These are phyloP conservation scores for Metarhizium album DNA, from an alignment of 2,329 filamentous ascomycete genomes.

Conservation along the genomic window DNA sequence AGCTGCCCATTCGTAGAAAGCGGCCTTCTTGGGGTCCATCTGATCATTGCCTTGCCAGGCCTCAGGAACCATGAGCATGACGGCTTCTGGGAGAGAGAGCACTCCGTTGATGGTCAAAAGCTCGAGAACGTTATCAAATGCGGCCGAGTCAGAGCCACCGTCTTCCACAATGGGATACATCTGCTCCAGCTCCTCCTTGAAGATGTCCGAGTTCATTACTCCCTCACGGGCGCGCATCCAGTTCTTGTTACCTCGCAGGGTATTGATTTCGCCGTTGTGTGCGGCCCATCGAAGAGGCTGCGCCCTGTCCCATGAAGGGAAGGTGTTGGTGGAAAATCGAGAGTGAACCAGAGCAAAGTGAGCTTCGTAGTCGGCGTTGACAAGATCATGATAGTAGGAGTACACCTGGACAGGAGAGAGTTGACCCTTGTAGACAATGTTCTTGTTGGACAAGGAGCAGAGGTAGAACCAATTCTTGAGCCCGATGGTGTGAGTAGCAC, in stretches of 20 bases:
- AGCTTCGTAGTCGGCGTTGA: slow-evolving; percentile 93
- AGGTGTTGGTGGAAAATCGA: slow-evolving; percentile 96
- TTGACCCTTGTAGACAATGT: slow-evolving; percentile 98
- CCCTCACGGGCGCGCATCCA: slow-evolving; percentile 98
- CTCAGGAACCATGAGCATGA: slow-evolving; percentile 98
- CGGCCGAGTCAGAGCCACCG: slow-evolving; percentile 90
- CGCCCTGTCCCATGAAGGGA: slow-evolving; percentile 95
- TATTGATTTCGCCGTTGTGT: slow-evolving; percentile 98
- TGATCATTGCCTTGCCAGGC: slow-evolving; percentile 90
- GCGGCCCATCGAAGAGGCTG: slow-evolving; percentile 94
- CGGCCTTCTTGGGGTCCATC: slow-evolving; percentile 91
- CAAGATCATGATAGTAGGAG: slow-evolving; percentile 93
- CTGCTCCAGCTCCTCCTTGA: slow-evolving; percentile 81
- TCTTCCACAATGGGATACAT: slow-evolving; percentile 95
- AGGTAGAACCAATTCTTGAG: slow-evolving; percentile 99
- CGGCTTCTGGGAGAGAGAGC: slow-evolving; percentile 84
- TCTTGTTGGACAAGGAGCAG: slow-evolving; percentile 92
- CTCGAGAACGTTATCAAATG: slow-evolving; percentile 94
- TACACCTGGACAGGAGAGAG: slow-evolving; percentile 91
- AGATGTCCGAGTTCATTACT: slow-evolving; percentile 84
- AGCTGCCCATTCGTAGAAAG: slow-evolving; percentile 97
- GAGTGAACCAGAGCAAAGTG: slow-evolving; percentile 97
- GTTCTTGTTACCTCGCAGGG: slow-evolving; percentile 94
- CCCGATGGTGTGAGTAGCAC: slow-evolving; percentile 86
- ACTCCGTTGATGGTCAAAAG: slow-evolving; percentile 92